Evolutionary conservation across 306 rosid species (phyloP), one percentile per base, ranked within the genome.

Genomic region (Begonia masoniana): DNA sequence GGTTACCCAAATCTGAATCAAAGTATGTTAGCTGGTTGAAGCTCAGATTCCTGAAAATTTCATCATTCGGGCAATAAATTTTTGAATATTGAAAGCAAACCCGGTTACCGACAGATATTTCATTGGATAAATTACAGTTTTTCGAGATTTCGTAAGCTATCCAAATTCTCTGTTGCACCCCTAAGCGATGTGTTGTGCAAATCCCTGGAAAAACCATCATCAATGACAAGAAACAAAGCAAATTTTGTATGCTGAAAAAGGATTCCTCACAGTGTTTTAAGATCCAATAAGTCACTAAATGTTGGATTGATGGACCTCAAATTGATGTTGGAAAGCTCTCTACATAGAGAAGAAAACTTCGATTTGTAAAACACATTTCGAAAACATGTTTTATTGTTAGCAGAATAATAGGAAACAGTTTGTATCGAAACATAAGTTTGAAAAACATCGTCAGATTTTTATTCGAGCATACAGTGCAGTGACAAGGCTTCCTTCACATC

Each of bases 221-320:
- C 35, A 51, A 23, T 43, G 36, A 59, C 24, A 23, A 24, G 23
- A 58, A 58, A 17, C 4, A 31, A 47, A 47, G 10, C 39, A 14
- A 47, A 17, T 58, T 16, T 26, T 43, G 4, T 11, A 47, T 41
- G 12, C 5, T 49, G 55, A n/a, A 56, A 10, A 11, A 15, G 4
- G 12, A 54, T 2, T 39, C 14, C 6, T 0, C 76, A 89, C 97
- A 89, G 59, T 74, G 72, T 64, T 69, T 82, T 89, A 41, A 89
- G 97, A 72, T 89, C 87, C 55, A 89, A 62, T 52, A 89, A 80
- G 82, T 89, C 97, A 39, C 87, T 82, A 14, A 89, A 80, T 35
- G 95, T 84, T 45, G 94, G 91, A 70, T 76, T 73, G 55, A 85
- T 78, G 56, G 95, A 74, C 80, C 97, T 82, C 70, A 89, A 75